phyloP scores from a whole-genome alignment of 768 basidiomycete species.

The Daedaleopsis sinensis region DNA sequence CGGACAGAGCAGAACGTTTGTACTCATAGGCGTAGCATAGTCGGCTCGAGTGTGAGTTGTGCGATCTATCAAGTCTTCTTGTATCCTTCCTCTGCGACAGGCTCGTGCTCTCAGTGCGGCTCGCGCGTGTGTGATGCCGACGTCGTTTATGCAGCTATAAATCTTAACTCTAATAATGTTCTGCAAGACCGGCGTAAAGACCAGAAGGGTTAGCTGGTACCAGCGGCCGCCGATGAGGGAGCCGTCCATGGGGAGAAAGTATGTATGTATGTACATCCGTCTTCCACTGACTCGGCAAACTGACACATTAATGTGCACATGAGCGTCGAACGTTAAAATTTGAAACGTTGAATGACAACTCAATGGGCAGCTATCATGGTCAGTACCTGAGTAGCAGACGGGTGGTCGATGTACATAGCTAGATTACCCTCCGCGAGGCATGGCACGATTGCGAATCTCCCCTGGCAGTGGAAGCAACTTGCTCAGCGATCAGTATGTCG shows the following conservation, averaged over 20 bases:
- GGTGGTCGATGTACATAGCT: too few species aligned
- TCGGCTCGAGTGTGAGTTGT: conserved; percentile 12
- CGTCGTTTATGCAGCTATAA: not conserved
- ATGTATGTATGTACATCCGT: too few species aligned
- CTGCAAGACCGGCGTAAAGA: not conserved
- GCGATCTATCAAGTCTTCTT: conserved; percentile 15
- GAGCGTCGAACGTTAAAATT: too few species aligned
- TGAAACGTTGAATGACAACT: too few species aligned
- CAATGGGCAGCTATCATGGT: too few species aligned
- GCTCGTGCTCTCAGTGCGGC: not conserved
- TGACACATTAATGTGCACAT: too few species aligned
- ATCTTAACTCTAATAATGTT: not conserved
- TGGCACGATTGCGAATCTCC: not conserved
- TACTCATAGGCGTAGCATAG: conserved; percentile 17
- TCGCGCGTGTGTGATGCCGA: not conserved
- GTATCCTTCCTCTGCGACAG: conserved; percentile 13
- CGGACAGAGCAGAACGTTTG: conserved; percentile 12
- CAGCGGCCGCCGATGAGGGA: too few species aligned
- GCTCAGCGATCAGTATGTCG: not conserved
- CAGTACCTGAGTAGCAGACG: too few species aligned
- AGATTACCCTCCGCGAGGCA: not conserved
- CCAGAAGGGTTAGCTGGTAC: too few species aligned
- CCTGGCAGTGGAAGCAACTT: not conserved
- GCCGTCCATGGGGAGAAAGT: too few species aligned
- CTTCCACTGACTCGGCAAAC: too few species aligned